Base-by-base conservation (phyloP, 768 basidiomycete genomes). In the Pleurotus cornucopiae region DNA sequence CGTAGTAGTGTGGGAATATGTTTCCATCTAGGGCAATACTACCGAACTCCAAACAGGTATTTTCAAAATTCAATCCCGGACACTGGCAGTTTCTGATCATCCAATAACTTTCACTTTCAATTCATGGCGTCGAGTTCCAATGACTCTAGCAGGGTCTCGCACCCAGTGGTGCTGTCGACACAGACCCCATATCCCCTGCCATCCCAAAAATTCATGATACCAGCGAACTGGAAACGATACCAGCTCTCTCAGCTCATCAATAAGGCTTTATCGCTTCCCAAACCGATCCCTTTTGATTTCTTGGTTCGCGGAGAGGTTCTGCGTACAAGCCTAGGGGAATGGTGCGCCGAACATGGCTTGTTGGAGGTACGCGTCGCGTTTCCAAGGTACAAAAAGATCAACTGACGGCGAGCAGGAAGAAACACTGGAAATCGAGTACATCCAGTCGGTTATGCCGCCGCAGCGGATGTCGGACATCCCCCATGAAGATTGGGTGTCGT, bases 241-340 rank as follows among this genome's bases (percentile, higher is more conserved):
- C 96, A 98, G 64, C 87, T 99, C 30, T 98, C 95, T 1, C 94
- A 98, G 58, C 86, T 98, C 43, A 85, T 99, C 57, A 99, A 99
- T 75, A 97, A 97, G 66, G 91, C 95, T 1, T 76, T 98, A 23
- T 79, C 81, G 21, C 81, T 89, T 14, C 68, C 79, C 0, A 82
- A 83, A 54, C 85, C 90, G 0, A 76, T 96, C 2, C 95, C 94
- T 0, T 98, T 98, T 67, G 95, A 99, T 69, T 98, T 98, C 69
- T 71, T 99, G 45, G 76, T 97, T 41, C 77, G 81, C 45, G 92
- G 93, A n/a, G 84, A 90, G 65, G 80, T 98, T 11, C 69, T 98
- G 2, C 75, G 89, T 46, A 77, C 80, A 0, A 84, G 77, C 23
- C 67, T 99, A 23, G 84, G 77, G 11, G 86, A 86, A 62, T 94